Evolutionary conservation across 768 basidiomycete species (phyloP).

Genomic region (Polyporus arcularius): DNA sequence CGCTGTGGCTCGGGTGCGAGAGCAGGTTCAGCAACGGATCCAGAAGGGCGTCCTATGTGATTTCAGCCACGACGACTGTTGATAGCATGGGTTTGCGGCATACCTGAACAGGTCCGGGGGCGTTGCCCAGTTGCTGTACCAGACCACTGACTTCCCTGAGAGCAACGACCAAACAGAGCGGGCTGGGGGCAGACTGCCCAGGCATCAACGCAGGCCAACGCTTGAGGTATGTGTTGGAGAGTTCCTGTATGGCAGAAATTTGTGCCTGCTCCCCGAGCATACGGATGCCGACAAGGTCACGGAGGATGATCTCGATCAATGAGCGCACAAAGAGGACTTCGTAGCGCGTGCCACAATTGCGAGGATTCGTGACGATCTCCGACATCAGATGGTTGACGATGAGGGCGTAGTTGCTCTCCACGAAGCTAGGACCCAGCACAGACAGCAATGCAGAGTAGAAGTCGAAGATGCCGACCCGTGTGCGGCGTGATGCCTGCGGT

Average conservation of each 20-base stretch:
- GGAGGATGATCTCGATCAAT: slow-evolving; percentile 72
- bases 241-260: slow-evolving; percentile 85
- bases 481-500: slow-evolving; percentile 62
- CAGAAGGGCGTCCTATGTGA: slow-evolving; percentile 64
- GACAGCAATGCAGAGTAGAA: slow-evolving; percentile 80
- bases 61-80: neutral
- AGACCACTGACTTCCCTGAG: slow-evolving; percentile 85
- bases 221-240: slow-evolving; percentile 79
- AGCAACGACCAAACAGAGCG: slow-evolving; percentile 69
- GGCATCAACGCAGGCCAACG: slow-evolving; percentile 95
- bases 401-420: slow-evolving; percentile 80
- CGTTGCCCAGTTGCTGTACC: slow-evolving; percentile 87
- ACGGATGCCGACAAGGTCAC: slow-evolving; percentile 85
- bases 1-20: slow-evolving; percentile 82
- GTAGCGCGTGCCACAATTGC: slow-evolving; percentile 59
- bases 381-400: slow-evolving; percentile 77
- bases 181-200: slow-evolving; percentile 69
- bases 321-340: slow-evolving; percentile 74
- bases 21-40: slow-evolving; percentile 86
- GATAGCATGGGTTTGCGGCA: slow-evolving; percentile 10
- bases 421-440: slow-evolving; percentile 72
- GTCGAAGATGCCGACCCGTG: slow-evolving; percentile 85
- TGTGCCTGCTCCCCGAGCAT: slow-evolving; percentile 94
- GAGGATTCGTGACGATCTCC: slow-evolving; percentile 69
- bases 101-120: slow-evolving; percentile 86